phyloP scores from a whole-genome alignment of 768 basidiomycete species.

The Boletus reticulatus region DNA sequence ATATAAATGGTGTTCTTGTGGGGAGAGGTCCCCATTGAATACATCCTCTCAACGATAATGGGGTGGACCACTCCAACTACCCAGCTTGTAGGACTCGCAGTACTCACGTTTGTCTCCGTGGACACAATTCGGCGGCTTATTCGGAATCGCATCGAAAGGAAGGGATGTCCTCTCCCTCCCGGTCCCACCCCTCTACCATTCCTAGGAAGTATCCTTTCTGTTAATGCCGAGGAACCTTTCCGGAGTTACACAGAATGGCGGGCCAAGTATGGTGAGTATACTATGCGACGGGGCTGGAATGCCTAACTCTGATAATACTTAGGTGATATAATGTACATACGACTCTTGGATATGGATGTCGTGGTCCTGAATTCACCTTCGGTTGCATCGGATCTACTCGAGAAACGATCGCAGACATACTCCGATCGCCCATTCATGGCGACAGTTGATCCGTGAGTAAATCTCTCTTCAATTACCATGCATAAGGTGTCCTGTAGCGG shows the following conservation, averaged over 20 bases:
- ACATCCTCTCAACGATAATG: constrained; percentile 3
- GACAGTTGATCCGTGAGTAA: constrained; percentile 14
- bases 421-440: constrained; percentile 46
- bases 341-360: constrained; percentile 43
- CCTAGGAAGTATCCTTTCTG: constrained; percentile 17
- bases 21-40: background rate
- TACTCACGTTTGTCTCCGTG: background rate
- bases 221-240: constrained; percentile 13
- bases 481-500: background rate
- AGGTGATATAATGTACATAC: constrained; percentile 49
- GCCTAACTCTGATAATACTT: background rate
- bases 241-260: constrained; percentile 18
- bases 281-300: background rate
- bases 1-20: constrained; percentile 1
- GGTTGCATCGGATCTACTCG: constrained; percentile 44
- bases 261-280: constrained; percentile 14
- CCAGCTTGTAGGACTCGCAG: constrained; percentile 2
- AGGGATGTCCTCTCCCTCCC: constrained; percentile 17
- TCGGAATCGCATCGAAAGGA: constrained; percentile 6
- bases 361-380: constrained; percentile 46
- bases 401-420: constrained; percentile 45
- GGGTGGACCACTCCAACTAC: constrained; percentile 3
- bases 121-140: constrained; percentile 1
- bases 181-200: constrained; percentile 20
- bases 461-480: background rate